These are phyloP conservation scores for Coleophoma cylindrospora DNA, from an alignment of 2,329 filamentous ascomycete genomes.

Conservation along the genomic window DNA sequence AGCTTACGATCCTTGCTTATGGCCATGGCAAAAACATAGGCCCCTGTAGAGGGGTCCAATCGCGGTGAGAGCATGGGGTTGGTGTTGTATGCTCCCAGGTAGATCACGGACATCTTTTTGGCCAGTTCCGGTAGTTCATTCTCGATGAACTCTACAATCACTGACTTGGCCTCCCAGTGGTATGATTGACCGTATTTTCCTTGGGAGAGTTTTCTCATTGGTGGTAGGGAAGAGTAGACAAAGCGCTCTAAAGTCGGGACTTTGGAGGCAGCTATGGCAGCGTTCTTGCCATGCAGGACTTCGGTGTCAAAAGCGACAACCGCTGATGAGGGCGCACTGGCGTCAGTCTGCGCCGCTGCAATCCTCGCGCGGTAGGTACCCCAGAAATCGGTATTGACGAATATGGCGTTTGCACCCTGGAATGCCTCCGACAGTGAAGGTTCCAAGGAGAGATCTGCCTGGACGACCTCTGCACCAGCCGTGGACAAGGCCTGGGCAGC, in stretches of 20 bases:
- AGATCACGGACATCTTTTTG: slow-evolving; percentile 36
- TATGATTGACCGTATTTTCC: slow-evolving; percentile 43
- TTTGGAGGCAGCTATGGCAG: slow-evolving; percentile 43
- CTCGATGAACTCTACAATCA: slow-evolving; percentile 39
- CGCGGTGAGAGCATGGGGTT: too few relatives aligned
- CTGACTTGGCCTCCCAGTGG: slow-evolving; percentile 48
- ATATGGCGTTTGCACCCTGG: slow-evolving; percentile 42
- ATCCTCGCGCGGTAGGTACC: slow-evolving; percentile 37
- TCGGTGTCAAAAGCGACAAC: slow-evolving; percentile 40
- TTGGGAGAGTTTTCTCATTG: slow-evolving; percentile 39
- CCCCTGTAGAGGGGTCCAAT: too few relatives aligned
- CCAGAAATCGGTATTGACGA: slow-evolving; percentile 52
- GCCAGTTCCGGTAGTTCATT: slow-evolving; percentile 36
- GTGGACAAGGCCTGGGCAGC: slow-evolving; percentile 30
- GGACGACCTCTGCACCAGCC: slow-evolving; percentile 36
- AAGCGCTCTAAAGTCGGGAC: slow-evolving; percentile 37
- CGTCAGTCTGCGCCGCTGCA: slow-evolving; percentile 28
- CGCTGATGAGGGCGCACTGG: too few relatives aligned
- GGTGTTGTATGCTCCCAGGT: too few relatives aligned
- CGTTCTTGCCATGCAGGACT: slow-evolving; percentile 45
- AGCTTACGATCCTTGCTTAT: too few relatives aligned
- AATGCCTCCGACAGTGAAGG: slow-evolving; percentile 34
- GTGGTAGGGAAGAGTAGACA: slow-evolving; percentile 44
- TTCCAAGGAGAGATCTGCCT: slow-evolving; percentile 34
- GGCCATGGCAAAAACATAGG: too few relatives aligned